These are phyloP conservation scores for Cystoderma amianthinum DNA, from an alignment of 768 basidiomycete genomes.

Conservation along the genomic window DNA sequence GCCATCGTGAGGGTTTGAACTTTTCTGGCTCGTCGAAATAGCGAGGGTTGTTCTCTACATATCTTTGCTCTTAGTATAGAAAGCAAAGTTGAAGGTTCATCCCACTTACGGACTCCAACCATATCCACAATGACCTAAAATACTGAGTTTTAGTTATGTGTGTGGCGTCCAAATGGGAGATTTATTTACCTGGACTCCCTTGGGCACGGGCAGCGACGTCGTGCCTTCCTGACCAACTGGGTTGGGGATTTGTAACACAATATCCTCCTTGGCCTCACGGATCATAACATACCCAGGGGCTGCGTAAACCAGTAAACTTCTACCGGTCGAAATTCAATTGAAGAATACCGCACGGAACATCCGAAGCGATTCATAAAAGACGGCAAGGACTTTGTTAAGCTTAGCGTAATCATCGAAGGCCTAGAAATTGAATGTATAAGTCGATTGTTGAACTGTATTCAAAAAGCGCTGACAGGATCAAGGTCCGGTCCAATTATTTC, in stretches of 20 bases:
- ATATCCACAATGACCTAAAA: constrained; percentile 35
- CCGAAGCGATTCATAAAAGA: constrained; percentile 35
- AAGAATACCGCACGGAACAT: constrained; percentile 34
- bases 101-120: constrained; percentile 40
- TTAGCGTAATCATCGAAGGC: constrained; percentile 30
- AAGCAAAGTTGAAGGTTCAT: not conserved
- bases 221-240: constrained; percentile 17
- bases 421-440: too few relatives aligned
- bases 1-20: constrained; percentile 46
- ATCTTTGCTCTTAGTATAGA: not conserved
- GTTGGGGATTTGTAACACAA: constrained; percentile 14
- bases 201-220: constrained; percentile 10
- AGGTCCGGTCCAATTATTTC: constrained; percentile 23
- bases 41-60: constrained; percentile 43
- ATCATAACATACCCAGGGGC: constrained; percentile 20
- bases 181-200: constrained; percentile 24
- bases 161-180: too few relatives aligned
- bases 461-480: too few relatives aligned
- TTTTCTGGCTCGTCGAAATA: constrained; percentile 41
- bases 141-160: too few relatives aligned
- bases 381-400: constrained; percentile 34
- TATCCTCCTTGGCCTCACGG: constrained; percentile 20
- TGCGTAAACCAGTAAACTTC: constrained; percentile 10
- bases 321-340: not conserved
- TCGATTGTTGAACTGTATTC: too few relatives aligned